Conservation (phyloP, 495 filamentous ascomycete species). For the Hyaloscypha hepaticicola region DNA sequence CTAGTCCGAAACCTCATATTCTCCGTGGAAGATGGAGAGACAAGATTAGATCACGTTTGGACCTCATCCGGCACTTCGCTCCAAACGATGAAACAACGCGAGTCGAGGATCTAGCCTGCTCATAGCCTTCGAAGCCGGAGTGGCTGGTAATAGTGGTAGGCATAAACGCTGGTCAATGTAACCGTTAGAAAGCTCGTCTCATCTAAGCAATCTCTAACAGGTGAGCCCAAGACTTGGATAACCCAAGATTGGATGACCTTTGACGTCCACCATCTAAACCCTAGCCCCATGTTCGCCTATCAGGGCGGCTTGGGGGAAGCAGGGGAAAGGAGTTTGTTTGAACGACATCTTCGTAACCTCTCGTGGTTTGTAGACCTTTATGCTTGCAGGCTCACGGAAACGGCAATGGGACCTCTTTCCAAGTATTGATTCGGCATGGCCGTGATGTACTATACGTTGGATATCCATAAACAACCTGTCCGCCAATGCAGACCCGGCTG, state of each 20-base stretch:
- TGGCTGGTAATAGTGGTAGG: neutral
- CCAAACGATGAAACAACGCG: too few species aligned
- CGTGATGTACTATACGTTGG: conserved; percentile 5
- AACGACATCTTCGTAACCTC: too few species aligned
- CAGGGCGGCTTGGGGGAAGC: too few species aligned
- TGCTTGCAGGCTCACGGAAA: neutral
- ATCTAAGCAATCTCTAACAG: neutral
- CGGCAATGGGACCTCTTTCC: neutral
- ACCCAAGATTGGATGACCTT: neutral
- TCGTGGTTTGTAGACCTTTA: too few species aligned
- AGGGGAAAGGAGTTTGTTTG: too few species aligned
- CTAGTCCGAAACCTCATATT: neutral
- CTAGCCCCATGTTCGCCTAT: too few species aligned
- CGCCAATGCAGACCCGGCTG: neutral
- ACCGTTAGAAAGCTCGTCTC: neutral
- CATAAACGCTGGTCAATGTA: neutral
- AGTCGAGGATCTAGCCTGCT: too few species aligned
- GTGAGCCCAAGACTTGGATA: neutral
- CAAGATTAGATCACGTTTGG: neutral
- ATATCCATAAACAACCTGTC: neutral
- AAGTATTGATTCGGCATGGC: conserved; percentile 1
- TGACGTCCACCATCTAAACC: too few species aligned
- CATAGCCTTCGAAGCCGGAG: too few species aligned
- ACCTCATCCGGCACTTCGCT: too few species aligned
- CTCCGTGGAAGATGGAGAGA: neutral